Conservation (phyloP, 169 alveolate species). For the Plasmodium inui region DNA sequence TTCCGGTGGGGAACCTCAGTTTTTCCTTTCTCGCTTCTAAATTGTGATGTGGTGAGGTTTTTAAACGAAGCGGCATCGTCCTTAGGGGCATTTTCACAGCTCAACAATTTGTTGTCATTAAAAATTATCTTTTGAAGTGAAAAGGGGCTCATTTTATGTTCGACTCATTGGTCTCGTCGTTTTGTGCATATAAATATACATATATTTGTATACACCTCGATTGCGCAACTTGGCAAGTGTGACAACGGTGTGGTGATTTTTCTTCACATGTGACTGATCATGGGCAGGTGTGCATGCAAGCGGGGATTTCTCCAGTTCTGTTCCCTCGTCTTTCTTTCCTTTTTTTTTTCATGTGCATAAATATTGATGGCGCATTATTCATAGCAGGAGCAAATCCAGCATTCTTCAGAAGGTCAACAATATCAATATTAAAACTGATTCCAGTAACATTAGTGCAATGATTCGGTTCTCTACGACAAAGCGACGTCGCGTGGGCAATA, state of each 20-base stretch:
- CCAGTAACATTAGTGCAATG: background rate
- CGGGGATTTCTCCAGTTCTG: background rate
- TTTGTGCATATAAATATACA: background rate
- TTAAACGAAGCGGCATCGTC: background rate
- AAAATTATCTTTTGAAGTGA: background rate
- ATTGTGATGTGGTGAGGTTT: background rate
- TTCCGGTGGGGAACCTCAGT: background rate
- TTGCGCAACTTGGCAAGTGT: background rate
- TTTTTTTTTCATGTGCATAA: background rate
- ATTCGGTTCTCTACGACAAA: background rate
- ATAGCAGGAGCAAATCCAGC: background rate
- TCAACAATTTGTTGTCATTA: background rate
- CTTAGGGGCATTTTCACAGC: background rate
- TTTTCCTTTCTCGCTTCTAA: conserved; percentile 8
- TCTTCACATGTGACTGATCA: background rate
- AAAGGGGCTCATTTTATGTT: background rate
- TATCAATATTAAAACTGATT: background rate
- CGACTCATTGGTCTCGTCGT: background rate
- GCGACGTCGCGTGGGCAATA: background rate
- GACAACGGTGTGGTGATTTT: background rate
- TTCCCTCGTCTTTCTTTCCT: background rate
- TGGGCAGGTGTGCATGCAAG: background rate
- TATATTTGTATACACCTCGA: background rate
- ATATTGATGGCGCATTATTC: background rate
- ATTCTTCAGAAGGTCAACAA: background rate